Evolutionary conservation across 2,329 filamentous ascomycete species (phyloP), one percentile per base, ranked within the genome.

Genomic region (Diaporthe citri): DNA sequence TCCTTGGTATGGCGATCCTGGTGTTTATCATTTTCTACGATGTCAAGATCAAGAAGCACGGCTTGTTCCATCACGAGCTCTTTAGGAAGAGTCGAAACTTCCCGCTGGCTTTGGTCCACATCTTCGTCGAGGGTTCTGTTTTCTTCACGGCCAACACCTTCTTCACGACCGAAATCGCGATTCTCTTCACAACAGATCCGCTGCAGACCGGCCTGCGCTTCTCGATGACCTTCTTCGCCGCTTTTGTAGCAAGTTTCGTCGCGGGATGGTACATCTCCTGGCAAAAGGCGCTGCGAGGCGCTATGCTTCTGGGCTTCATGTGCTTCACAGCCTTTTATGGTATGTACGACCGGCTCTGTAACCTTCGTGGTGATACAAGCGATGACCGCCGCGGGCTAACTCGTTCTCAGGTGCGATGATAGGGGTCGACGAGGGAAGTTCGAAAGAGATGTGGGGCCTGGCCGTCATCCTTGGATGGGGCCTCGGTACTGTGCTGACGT

Each of bases 111-210:
- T 7, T 59, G 56, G 31, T 36, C 9, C 56, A 59, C 20, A 59
- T 59, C 8, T 59, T 59, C 9, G 56, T 59, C 31, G 56, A 59
- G 31, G 56, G 56, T 22, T 59, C 56, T 13, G 56, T 59, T n/a
- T 59, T 59, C 56, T 59, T 59, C 56, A 59, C 56, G 9, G 56
- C 56, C 31, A 59, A 59, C 56, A 59, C 56, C 6, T 59, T 59
- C 31, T 59, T 59, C 56, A 59, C 56, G 13, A 59, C 56, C 0
- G 56, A 59, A 20, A 15, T 59, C 20, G 56, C 9, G 56, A 59
- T 39, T 22, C 56, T 59, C 0, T 59, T 36, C 56, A 59, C 56
- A 0, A n/a, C 56, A 15, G 56, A 59, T 20, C 56, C 56, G 8
- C 31, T 59, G 4, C 56, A 59, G 34, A 36, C 39, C 31, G 56